Evolutionary conservation across 768 basidiomycete genomes (phyloP).

Genomic region (Pleurotus cornucopiae): DNA sequence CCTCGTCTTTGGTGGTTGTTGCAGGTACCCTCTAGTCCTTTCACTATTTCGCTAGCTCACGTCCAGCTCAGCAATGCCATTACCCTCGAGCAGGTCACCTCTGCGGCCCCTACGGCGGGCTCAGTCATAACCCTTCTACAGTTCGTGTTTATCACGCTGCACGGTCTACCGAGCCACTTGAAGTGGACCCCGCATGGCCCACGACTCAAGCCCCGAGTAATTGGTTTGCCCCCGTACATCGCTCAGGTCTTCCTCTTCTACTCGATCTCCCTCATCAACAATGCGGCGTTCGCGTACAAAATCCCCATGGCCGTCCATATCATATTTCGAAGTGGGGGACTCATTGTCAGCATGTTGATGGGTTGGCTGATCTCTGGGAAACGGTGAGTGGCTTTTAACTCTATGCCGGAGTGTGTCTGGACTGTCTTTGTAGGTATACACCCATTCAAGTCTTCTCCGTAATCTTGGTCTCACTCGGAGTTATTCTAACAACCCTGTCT

Average conservation of each 20-base stretch:
- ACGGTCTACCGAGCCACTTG: constrained; percentile 66
- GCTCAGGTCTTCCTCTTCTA: constrained; percentile 83
- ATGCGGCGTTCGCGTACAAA: constrained; percentile 81
- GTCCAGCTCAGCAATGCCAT: constrained; percentile 61
- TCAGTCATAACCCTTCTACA: constrained; percentile 86
- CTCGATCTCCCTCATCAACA: constrained; percentile 77
- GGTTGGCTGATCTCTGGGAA: constrained; percentile 67
- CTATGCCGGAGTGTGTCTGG: neutral
- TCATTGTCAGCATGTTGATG: constrained; percentile 79
- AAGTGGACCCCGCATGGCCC: constrained; percentile 48
- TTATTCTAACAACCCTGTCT: constrained; percentile 78
- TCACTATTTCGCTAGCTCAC: neutral
- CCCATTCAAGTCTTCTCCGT: constrained; percentile 67
- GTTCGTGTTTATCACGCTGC: constrained; percentile 71
- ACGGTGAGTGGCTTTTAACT: constrained; percentile 36
- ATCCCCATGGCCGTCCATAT: constrained; percentile 94
- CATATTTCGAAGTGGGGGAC: constrained; percentile 86
- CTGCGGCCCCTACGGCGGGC: constrained; percentile 65
- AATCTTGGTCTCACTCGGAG: constrained; percentile 75
- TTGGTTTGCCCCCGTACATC: constrained; percentile 71
- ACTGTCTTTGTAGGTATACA: constrained; percentile 47
- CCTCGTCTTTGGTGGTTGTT: constrained; percentile 89
- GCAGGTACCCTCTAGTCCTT: constrained; percentile 41
- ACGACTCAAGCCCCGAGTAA: constrained; percentile 53
- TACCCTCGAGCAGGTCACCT: constrained; percentile 70